Evolutionary conservation across 2,329 filamentous ascomycete genomes (phyloP), one percentile per base, ranked within the genome.

Genomic region (Colletotrichum sp.): DNA sequence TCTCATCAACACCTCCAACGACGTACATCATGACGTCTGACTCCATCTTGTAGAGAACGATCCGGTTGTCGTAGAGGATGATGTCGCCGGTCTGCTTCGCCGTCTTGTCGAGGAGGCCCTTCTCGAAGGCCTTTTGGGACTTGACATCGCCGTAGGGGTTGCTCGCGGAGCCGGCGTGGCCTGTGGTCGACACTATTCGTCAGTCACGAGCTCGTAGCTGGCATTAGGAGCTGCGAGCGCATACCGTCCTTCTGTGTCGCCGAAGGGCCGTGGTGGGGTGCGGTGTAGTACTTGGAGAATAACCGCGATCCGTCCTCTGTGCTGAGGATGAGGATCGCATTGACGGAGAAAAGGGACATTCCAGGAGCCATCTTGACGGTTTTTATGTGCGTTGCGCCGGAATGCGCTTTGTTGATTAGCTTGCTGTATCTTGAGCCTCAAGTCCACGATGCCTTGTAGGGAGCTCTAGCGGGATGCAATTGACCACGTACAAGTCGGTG

Each of bases 31-130:
- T 98, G 73, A 99, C 94, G 85, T 99, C 97, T 80, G 95, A 96
- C 89, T 99, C 97, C 88, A 94, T 94, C 92, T 99, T 99, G 90
- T 98, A 99, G 68, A 99, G 93, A 71, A 99, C 95, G 77, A 99
- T 94, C 81, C 95, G 93, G 87, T 98, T 98, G 87, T 99, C 97
- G 87, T 98, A 99, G 72, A 99, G 92, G 80, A 99, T 98, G 81
- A 99, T 97, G 87, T 99, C 97, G 80, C 94, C 95, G 16, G 92
- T 96, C 87, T 98, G 95, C 90, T 99, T 99, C 79, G 94, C 94
- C 18, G 97, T 99, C 91, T 99, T 99, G 82, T 98, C 94, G 76
- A 98, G 88, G 52, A 99, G 91, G 8, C 96, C 97, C 88, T 98
- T 98, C 86, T 99, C 97, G 82, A 99, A 99, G 3, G 94, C 91